Base-by-base conservation (phyloP, 441 rosid species). In the Adansonia madagascariensis region DNA sequence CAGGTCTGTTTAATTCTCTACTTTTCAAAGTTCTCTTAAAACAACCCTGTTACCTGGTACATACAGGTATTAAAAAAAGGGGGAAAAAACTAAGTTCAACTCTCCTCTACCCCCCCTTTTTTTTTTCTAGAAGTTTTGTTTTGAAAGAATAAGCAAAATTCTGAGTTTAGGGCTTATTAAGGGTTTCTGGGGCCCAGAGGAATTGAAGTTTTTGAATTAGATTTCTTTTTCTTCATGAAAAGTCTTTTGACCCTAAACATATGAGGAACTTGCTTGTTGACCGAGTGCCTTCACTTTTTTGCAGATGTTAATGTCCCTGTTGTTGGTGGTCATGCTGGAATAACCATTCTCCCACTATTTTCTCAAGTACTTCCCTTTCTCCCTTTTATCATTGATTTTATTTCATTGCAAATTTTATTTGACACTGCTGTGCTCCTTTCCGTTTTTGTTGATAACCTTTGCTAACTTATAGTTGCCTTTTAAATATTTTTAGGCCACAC, bases 281-380 rank as follows among this genome's bases (percentile, higher is more conserved):
- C 39, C 1, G 35, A 56, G 12, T 74, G 41, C 63, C 43, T 80
- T 15, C 43, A 20, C 79, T 73, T 53, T 27, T 67, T 69, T 88
- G 74, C 90, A 94, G 99, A 84, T 50, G 97, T 94, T 62, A 90
- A 92, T 72, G 94, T 94, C 70, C 98, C 99, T 0, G 97, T 95
- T 77, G 95, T 91, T 80, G 99, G 99, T 78, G 99, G 98, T 73
- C 97, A 95, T 90, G 99, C 99, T 14, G 99, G 99, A 31, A 80
- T 95, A 74, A 95, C 98, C 44, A 95, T 95, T 79, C 98, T 95
- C 31, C 99, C 99, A 1, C 90, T 95, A 53, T 92, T 94, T 83
- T 87, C 98, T 76, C 95, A 93, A 81, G 97, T 94, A 71, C 56
- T 18, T 75, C 20, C 71, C 44, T 0, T 20, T 52, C 3, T 12